phyloP scores from a whole-genome alignment of 106 monocot genomes.

The Xerophyta viscosa region DNA sequence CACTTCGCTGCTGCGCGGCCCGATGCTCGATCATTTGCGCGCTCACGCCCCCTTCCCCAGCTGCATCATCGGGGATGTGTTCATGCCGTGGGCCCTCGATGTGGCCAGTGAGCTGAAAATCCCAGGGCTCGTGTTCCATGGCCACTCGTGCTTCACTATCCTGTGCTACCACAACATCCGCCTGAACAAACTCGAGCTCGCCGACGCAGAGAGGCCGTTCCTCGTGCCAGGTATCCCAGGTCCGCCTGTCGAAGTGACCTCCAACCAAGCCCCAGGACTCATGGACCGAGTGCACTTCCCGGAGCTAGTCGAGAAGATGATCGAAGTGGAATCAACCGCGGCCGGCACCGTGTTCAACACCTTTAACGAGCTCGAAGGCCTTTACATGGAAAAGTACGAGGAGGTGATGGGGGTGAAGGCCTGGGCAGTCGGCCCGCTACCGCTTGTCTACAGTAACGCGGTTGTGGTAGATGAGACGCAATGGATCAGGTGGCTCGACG shows the following conservation, averaged over 20 bases:
- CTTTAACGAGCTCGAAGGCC: not conserved
- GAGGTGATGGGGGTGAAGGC: slow-evolving; percentile 11
- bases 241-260: slow-evolving; percentile 13
- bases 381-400: not conserved
- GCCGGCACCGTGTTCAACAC: too few relatives aligned
- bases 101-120: slow-evolving; percentile 27
- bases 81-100: slow-evolving; percentile 15
- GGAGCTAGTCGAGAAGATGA: too few relatives aligned
- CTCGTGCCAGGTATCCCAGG: slow-evolving; percentile 27
- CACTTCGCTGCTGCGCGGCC: slow-evolving; percentile 3
- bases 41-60: not conserved
- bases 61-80: slow-evolving; percentile 33
- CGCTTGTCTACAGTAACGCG: slow-evolving; percentile 20
- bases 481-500: slow-evolving; percentile 31
- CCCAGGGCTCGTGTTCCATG: slow-evolving; percentile 36
- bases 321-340: too few relatives aligned
- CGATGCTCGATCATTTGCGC: slow-evolving; percentile 9
- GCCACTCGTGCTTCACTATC: slow-evolving; percentile 23
- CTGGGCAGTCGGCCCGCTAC: slow-evolving; percentile 37
- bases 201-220: slow-evolving; percentile 9
- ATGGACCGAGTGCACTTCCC: too few relatives aligned
- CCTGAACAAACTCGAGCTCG: not conserved
- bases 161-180: slow-evolving; percentile 4
- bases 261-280: slow-evolving; percentile 12
- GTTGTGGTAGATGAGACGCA: slow-evolving; percentile 1